phyloP scores from a whole-genome alignment of 306 rosid species.

The Vigna hirtella region DNA sequence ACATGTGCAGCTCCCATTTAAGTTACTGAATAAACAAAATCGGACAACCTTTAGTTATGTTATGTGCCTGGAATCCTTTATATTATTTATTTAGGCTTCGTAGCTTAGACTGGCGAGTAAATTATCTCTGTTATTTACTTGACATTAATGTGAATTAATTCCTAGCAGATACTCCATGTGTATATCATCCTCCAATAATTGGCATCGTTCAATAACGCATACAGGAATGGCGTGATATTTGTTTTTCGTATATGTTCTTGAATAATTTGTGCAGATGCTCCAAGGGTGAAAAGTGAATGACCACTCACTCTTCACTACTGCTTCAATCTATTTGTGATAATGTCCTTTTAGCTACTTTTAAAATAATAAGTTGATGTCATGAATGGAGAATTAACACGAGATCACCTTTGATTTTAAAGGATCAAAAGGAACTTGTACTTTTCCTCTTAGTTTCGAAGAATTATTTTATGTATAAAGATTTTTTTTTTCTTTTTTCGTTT shows the following conservation, averaged over 20 bases:
- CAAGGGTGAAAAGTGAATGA: background rate
- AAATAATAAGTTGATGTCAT: background rate
- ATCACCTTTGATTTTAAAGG: background rate
- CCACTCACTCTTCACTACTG: background rate
- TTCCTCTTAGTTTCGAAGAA: background rate
- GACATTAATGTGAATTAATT: slow-evolving; percentile 51
- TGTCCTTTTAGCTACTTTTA: background rate
- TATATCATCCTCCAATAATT: slow-evolving; percentile 41
- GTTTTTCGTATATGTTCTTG: background rate
- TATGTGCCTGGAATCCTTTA: background rate
- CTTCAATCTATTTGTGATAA: background rate
- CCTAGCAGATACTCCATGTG: slow-evolving; percentile 40
- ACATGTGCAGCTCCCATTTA: slow-evolving; percentile 84
- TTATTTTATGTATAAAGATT: background rate
- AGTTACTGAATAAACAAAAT: background rate
- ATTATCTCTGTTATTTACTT: slow-evolving; percentile 43
- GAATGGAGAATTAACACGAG: background rate
- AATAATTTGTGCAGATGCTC: background rate
- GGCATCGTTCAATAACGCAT: slow-evolving; percentile 21
- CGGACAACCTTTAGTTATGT: slow-evolving; percentile 21
- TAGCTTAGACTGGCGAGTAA: slow-evolving; percentile 54
- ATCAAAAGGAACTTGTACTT: background rate
- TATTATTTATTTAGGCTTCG: slow-evolving; percentile 41
- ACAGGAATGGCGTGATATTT: background rate
- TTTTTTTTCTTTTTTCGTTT: background rate